Evolutionary conservation across 176 grass and related monocot species (phyloP).

Genomic region (Oryza australiensis): DNA sequence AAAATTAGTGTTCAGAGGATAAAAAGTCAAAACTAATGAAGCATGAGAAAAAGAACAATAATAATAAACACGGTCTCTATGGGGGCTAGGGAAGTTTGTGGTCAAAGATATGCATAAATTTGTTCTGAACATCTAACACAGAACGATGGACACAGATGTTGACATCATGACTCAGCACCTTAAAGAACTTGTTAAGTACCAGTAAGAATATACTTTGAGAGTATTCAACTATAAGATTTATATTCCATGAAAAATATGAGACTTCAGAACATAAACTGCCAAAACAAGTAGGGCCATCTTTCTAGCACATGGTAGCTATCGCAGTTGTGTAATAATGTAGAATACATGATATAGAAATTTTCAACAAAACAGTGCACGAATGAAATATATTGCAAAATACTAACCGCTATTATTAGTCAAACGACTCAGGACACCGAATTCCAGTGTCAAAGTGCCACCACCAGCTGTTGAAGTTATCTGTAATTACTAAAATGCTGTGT

Average conservation of each 20-base stretch:
- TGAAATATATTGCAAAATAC: slow-evolving; percentile 22
- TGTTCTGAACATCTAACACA: neutral
- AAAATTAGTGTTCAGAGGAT: slow-evolving; percentile 2
- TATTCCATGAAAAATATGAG: neutral
- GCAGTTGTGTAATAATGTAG: slow-evolving; percentile 1
- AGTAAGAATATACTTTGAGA: no score
- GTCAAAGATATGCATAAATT: neutral
- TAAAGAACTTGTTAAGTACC: neutral
- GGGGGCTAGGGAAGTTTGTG: neutral
- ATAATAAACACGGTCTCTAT: neutral
- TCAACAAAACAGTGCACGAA: slow-evolving; percentile 11
- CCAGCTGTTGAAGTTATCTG: slow-evolving; percentile 98
- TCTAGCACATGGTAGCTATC: neutral
- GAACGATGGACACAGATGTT: neutral
- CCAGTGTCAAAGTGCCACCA: slow-evolving; percentile 93
- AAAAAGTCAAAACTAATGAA: neutral
- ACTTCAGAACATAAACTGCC: neutral
- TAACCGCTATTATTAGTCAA: slow-evolving; percentile 83
- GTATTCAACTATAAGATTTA: no score
- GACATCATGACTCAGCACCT: neutral
- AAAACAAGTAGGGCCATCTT: slow-evolving; percentile 13
- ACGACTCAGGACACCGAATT: slow-evolving; percentile 89
- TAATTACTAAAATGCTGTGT: slow-evolving; percentile 34
- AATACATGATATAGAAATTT: neutral
- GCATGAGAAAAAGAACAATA: neutral